Base-by-base conservation (phyloP, 768 basidiomycete genomes). In the Suillus subalutaceus region DNA sequence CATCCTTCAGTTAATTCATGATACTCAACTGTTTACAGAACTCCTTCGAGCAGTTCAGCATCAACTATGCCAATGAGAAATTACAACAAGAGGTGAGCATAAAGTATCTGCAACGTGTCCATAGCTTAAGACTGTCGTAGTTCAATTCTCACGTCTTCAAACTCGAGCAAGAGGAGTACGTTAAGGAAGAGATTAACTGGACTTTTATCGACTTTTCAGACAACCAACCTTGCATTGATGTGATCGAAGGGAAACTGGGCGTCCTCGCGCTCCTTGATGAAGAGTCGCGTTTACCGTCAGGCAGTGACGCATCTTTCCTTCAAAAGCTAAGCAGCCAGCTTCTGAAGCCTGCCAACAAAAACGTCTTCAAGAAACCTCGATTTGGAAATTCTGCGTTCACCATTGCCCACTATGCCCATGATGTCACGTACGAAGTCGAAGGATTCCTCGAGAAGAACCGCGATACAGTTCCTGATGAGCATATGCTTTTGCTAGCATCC, bases 121-220 rank as follows among this genome's bases (percentile, higher is more conserved):
- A 70, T 71, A 15, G 55, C 63, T 75, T 56, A 76, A 63, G 4
- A 13, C 46, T 12, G 64, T 52, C 65, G 8, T 69, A 97, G 93
- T 99, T 99, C 83, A 99, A 99, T 72, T 97, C 97, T 1, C 97
- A 99, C 75, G 97, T 99, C 59, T 96, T 95, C 87, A 96, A 99
- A 83, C 88, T 99, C 50, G 97, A 99, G 76, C 97, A 99, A 82
- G 97, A 99, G 76, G 97, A 99, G 80, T 99, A 99, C 74, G 89
- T 99, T 62, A 94, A 97, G 69, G 97, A 99, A 76, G 85, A 97
- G 78, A 99, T 99, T 76, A 95, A 97, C 76, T 99, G 97, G 97
- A 98, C 93, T 10, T 99, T 99, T 80, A 99, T 99, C 77, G 97
- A 99, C 73, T 99, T 97, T 78, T 94, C 94, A 12, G 97, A 99